Conservation (phyloP, 1,139 yeast genomes). For the Fermentozyma sake region DNA sequence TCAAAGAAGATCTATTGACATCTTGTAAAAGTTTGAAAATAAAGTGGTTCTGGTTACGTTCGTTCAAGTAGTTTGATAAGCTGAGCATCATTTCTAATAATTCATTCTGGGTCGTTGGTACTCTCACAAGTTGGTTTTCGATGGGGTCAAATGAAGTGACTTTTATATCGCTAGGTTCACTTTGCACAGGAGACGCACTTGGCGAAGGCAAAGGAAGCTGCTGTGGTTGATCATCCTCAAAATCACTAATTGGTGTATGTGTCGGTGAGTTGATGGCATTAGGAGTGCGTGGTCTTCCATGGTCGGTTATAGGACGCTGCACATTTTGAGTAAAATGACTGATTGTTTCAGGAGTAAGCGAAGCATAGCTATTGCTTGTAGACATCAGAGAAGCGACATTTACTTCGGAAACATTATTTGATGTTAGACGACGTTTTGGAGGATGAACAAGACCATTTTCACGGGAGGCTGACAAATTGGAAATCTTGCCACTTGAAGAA, state of each 20-base stretch:
- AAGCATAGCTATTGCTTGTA: slow-evolving; percentile 3
- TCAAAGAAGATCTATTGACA: slow-evolving; percentile 64
- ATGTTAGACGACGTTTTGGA: slow-evolving; percentile 37
- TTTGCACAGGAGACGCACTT: slow-evolving; percentile 60
- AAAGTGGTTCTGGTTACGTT: slow-evolving; percentile 38
- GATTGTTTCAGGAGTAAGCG: slow-evolving; percentile 3
- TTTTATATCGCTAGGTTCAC: slow-evolving; percentile 16
- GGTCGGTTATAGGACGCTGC: slow-evolving; percentile 2
- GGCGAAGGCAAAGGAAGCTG: slow-evolving; percentile 64
- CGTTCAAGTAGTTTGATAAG: slow-evolving; percentile 33
- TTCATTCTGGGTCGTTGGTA: slow-evolving; percentile 40
- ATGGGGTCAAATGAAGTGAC: slow-evolving; percentile 14
- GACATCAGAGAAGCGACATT: too few relatives aligned
- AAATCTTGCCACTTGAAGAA: slow-evolving; percentile 9
- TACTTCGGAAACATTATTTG: slow-evolving; percentile 2
- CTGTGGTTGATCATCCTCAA: slow-evolving; percentile 27
- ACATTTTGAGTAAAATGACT: slow-evolving; percentile 4
- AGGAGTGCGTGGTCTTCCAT: slow-evolving; percentile 25
- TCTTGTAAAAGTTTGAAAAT: slow-evolving; percentile 63
- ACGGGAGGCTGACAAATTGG: slow-evolving; percentile 10
- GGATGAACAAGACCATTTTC: slow-evolving; percentile 29
- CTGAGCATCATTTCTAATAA: slow-evolving; percentile 32
- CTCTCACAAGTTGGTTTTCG: slow-evolving; percentile 20
- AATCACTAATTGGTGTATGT: slow-evolving; percentile 36
- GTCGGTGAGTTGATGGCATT: slow-evolving; percentile 30